These are phyloP conservation scores for Suillus subalutaceus DNA, from an alignment of 768 basidiomycete genomes.

Conservation along the genomic window DNA sequence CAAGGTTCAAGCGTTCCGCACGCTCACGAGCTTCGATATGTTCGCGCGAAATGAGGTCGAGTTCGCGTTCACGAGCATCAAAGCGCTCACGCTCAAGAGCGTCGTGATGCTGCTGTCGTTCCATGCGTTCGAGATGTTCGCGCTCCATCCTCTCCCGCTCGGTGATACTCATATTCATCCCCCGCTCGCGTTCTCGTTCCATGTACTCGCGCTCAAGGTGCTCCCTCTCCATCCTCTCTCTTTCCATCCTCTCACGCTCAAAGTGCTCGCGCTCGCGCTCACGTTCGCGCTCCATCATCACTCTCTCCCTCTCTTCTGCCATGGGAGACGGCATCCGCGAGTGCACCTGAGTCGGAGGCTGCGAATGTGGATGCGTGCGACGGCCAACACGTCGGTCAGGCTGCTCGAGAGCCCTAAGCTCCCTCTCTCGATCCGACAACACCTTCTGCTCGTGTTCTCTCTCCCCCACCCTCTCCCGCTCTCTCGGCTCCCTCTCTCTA, in stretches of 20 bases:
- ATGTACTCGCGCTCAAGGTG: constrained; percentile 30
- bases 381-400: neutral
- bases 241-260: constrained; percentile 33
- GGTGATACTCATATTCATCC: neutral
- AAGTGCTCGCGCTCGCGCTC: constrained; percentile 30
- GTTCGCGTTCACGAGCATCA: constrained; percentile 12
- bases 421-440: constrained; percentile 28
- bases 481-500: constrained; percentile 35
- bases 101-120: constrained; percentile 30
- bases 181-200: constrained; percentile 30
- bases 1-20: constrained; percentile 14
- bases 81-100: constrained; percentile 34
- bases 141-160: constrained; percentile 29
- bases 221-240: constrained; percentile 38
- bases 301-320: constrained; percentile 27
- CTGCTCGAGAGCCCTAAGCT: constrained; percentile 13
- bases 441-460: constrained; percentile 32
- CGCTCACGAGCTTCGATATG: constrained; percentile 14
- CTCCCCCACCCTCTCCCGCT: constrained; percentile 30
- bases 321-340: neutral
- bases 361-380: constrained; percentile 3
- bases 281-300: constrained; percentile 16
- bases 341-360: constrained; percentile 1
- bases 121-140: constrained; percentile 31
- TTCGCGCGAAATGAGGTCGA: constrained; percentile 3